Percentiles rank a stretch among this genome's conserved stretches.
These are phyloP conservation scores for Crithidia fasciculata DNA, from an alignment of 208 protist genomes.

Conservation along the genomic window DNA sequence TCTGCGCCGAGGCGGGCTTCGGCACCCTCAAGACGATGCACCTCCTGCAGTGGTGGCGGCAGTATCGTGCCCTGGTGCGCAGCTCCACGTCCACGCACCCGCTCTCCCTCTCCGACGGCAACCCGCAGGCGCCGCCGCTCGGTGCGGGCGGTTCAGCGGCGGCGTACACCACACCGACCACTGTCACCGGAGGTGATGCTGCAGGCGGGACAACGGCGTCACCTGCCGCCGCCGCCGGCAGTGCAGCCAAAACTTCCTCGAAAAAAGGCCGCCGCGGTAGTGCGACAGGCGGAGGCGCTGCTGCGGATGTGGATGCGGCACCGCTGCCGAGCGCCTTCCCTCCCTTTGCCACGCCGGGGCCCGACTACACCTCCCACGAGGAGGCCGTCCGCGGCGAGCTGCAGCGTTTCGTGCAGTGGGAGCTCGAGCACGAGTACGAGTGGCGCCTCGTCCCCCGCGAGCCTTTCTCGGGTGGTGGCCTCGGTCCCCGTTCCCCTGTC, in stretches of 20 bases:
- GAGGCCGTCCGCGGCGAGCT: slow-evolving; percentile 32
- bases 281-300: not conserved
- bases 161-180: not conserved
- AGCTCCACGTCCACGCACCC: not conserved
- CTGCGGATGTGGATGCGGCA: not conserved
- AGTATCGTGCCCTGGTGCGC: slow-evolving; percentile 36
- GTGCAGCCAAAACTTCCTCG: not conserved
- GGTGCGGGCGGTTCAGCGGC: not conserved
- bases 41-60: slow-evolving; percentile 54
- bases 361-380: slow-evolving; percentile 21
- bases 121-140: slow-evolving; percentile 11
- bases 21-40: slow-evolving; percentile 61
- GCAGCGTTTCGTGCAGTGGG: slow-evolving; percentile 45
- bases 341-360: not conserved
- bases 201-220: not conserved
- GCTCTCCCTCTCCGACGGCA: slow-evolving; percentile 31
- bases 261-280: slow-evolving; percentile 12
- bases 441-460: slow-evolving; percentile 58
- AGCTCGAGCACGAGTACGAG: slow-evolving; percentile 64
- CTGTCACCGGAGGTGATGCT: slow-evolving; percentile 1
- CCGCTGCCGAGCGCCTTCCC: slow-evolving; percentile 6
- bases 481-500: not conserved
- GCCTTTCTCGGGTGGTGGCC: slow-evolving; percentile 11
- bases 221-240: not conserved
- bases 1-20: slow-evolving; percentile 66